These are phyloP conservation scores for Kwoniella shandongensis DNA, from an alignment of 768 basidiomycete species.

Conservation along the genomic window DNA sequence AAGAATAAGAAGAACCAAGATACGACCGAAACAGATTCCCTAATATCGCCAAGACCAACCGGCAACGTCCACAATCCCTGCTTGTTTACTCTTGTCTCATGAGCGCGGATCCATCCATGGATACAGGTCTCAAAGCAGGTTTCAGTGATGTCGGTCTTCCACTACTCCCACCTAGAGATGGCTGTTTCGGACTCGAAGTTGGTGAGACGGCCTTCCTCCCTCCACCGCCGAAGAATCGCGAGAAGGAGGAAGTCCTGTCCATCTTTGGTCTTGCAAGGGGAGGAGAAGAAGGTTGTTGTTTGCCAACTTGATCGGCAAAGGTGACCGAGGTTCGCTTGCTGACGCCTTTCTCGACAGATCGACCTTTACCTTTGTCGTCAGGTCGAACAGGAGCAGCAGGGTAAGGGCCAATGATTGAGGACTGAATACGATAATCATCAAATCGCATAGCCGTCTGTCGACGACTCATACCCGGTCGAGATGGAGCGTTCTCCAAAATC, in stretches of 20 bases:
- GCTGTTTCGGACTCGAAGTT: too few species aligned
- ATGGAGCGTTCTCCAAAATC: not conserved
- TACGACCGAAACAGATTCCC: too few species aligned
- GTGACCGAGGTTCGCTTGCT: slow-evolving; percentile 11
- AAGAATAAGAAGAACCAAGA: too few species aligned
- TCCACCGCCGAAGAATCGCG: slow-evolving; percentile 19
- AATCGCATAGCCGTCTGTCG: not conserved
- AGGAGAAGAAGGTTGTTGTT: slow-evolving; percentile 2
- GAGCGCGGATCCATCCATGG: too few species aligned
- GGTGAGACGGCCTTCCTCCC: too few species aligned
- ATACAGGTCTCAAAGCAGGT: too few species aligned
- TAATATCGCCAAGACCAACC: too few species aligned
- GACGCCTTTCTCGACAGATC: not conserved
- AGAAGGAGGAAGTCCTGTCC: slow-evolving; percentile 13
- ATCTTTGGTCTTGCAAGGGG: slow-evolving; percentile 10
- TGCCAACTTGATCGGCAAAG: slow-evolving; percentile 11
- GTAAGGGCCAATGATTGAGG: not conserved
- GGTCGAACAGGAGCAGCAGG: not conserved
- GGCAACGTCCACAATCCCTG: not conserved
- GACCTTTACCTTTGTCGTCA: not conserved
- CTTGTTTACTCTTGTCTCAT: not conserved
- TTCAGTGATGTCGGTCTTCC: not conserved
- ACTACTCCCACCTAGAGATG: too few species aligned
- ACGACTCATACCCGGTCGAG: not conserved
- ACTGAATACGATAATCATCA: not conserved